A percentile compares a stretch with the other conserved stretches of the same genome.
Conservation (phyloP, 768 basidiomycete genomes). For the Roridomyces roridus region DNA sequence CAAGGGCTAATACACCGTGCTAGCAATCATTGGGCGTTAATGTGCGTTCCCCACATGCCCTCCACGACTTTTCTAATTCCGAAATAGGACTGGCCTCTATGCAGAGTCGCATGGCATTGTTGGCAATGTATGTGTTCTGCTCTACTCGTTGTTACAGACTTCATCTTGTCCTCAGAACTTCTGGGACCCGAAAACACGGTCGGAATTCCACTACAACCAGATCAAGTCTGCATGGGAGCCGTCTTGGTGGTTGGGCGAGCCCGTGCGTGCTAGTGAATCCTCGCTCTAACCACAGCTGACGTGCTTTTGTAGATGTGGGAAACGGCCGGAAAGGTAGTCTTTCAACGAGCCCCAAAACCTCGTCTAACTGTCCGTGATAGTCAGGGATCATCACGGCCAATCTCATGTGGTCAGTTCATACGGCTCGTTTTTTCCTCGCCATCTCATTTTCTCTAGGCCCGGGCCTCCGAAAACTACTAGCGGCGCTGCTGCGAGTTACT, state of each 20-base stretch:
- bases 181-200: slow-evolving; percentile 72
- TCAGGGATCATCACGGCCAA: slow-evolving; percentile 81
- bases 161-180: slow-evolving; percentile 64
- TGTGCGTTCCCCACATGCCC: slow-evolving; percentile 52
- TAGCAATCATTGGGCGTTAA: slow-evolving; percentile 90
- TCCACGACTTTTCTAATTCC: slow-evolving; percentile 1
- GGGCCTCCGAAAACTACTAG: slow-evolving; percentile 77
- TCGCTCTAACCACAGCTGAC: neutral
- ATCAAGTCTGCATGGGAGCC: slow-evolving; percentile 67
- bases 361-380: too few relatives aligned
- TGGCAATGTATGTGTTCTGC: slow-evolving; percentile 66
- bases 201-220: slow-evolving; percentile 77
- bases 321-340: slow-evolving; percentile 63
- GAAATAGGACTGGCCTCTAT: slow-evolving; percentile 81
- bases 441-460: slow-evolving; percentile 56
- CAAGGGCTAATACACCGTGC: slow-evolving; percentile 2
- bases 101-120: slow-evolving; percentile 93
- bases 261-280: slow-evolving; percentile 49
- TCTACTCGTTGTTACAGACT: neutral
- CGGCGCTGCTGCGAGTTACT: slow-evolving; percentile 75
- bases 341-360: too few relatives aligned
- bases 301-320: slow-evolving; percentile 80
- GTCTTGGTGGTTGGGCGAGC: slow-evolving; percentile 90
- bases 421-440: neutral
- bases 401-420: slow-evolving; percentile 77